These are phyloP conservation scores for Schoenoplectus tabernaemontani DNA, from an alignment of 202 grass and related monocot species.

Conservation along the genomic window DNA sequence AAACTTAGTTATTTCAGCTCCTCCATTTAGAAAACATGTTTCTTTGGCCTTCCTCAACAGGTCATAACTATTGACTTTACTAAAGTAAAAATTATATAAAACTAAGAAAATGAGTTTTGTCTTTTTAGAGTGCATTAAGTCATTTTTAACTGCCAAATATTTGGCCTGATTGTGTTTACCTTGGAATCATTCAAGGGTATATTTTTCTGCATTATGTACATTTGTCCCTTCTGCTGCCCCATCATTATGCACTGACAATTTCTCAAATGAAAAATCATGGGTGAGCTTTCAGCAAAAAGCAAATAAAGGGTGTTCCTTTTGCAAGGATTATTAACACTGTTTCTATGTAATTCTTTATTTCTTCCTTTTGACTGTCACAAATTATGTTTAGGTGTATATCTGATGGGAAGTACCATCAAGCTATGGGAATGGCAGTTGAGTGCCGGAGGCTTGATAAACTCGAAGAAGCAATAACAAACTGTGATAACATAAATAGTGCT, in stretches of 20 bases:
- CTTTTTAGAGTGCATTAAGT: background rate
- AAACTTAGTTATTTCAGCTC: background rate
- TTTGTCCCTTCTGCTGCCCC: background rate
- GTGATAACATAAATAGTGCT: constrained; percentile 87
- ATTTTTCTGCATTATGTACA: background rate
- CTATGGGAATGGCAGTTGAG: constrained; percentile 98
- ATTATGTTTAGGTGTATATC: constrained; percentile 67
- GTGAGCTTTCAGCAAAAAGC: background rate
- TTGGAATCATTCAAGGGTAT: background rate
- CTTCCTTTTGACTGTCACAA: background rate
- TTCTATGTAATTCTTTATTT: background rate
- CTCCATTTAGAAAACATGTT: background rate
- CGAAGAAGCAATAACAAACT: constrained; percentile 77
- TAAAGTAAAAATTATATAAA: background rate
- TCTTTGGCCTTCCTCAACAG: background rate
- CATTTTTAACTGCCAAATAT: background rate
- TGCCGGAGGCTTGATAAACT: constrained; percentile 94
- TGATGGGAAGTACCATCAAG: constrained; percentile 94
- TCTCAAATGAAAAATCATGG: background rate
- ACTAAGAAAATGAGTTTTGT: background rate
- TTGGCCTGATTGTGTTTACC: background rate
- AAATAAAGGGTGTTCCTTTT: background rate
- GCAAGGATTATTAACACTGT: background rate
- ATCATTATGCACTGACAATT: background rate
- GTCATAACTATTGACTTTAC: background rate